Evolutionary conservation across 1,284 basidiomycete species (phyloP).

Genomic region (Tylopilus sp.): DNA sequence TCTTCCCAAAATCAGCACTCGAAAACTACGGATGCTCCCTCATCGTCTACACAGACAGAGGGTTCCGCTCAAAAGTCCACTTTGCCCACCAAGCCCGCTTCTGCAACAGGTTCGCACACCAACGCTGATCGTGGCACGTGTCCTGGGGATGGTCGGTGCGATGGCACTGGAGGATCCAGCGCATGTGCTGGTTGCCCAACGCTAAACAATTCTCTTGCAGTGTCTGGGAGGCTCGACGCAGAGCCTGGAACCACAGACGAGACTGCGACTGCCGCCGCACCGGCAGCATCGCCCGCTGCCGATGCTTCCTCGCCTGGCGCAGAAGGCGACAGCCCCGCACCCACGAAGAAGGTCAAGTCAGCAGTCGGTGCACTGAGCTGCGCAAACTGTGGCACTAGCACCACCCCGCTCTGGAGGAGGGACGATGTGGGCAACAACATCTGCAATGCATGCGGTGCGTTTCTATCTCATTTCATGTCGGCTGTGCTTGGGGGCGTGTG

Average conservation of each 20-base stretch:
- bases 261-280: conserved; percentile 16
- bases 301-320: conserved; percentile 33
- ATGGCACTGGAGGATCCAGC: conserved; percentile 88
- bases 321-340: conserved; percentile 27
- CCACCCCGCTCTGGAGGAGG: conserved; percentile 90
- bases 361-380: conserved; percentile 81
- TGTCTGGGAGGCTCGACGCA: conserved; percentile 39
- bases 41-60: conserved; percentile 28
- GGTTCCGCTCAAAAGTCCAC: conserved; percentile 25
- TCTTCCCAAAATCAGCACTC: conserved; percentile 34
- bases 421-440: conserved; percentile 93
- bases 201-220: conserved; percentile 75
- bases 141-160: conserved; percentile 92
- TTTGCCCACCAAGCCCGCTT: conserved; percentile 22
- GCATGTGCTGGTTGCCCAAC: conserved; percentile 93
- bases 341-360: conserved; percentile 34
- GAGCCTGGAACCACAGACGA: conserved; percentile 29
- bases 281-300: conserved; percentile 19
- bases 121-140: conserved; percentile 67
- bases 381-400: conserved; percentile 90
- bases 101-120: conserved; percentile 31
- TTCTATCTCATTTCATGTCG: conserved; percentile 28
- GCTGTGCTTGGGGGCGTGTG: conserved; percentile 27
- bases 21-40: conserved; percentile 30
- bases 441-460: conserved; percentile 91